phyloP scores from a whole-genome alignment of 495 filamentous ascomycete genomes.

The Xylaria nigripes region DNA sequence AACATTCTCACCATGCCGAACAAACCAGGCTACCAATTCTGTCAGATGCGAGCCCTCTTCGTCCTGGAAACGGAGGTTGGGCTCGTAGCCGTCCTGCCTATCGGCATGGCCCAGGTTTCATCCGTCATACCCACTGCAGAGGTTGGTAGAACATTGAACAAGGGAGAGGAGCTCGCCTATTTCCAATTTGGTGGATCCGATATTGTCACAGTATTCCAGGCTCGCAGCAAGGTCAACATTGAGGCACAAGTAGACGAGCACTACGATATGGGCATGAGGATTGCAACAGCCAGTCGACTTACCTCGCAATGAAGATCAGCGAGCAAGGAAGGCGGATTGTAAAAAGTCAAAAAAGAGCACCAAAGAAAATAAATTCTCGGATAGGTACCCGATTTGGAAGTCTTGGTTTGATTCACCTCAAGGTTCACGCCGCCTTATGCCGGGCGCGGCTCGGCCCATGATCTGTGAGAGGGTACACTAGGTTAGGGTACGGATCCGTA shows the following conservation, averaged over 20 bases:
- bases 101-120: conserved; percentile 36
- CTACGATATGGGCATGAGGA: neutral
- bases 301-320: too few species aligned
- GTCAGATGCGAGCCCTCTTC: conserved; percentile 29
- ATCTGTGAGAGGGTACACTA: too few species aligned
- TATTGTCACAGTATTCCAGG: conserved; percentile 30
- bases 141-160: conserved; percentile 21
- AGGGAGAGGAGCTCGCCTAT: conserved; percentile 34
- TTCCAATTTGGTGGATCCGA: conserved; percentile 40
- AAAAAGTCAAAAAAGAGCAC: too few species aligned
- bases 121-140: conserved; percentile 30
- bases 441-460: too few species aligned
- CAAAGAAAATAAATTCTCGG: too few species aligned
- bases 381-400: too few species aligned
- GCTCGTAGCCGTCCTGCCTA: conserved; percentile 32
- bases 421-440: too few species aligned
- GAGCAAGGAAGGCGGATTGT: too few species aligned
- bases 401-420: too few species aligned
- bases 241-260: neutral
- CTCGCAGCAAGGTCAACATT: neutral
- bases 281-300: neutral
- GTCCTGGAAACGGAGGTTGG: conserved; percentile 24
- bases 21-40: conserved; percentile 30
- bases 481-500: too few species aligned
- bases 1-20: conserved; percentile 20